phyloP scores from a whole-genome alignment of 2,329 filamentous ascomycete species.

The Alternaria sp. region DNA sequence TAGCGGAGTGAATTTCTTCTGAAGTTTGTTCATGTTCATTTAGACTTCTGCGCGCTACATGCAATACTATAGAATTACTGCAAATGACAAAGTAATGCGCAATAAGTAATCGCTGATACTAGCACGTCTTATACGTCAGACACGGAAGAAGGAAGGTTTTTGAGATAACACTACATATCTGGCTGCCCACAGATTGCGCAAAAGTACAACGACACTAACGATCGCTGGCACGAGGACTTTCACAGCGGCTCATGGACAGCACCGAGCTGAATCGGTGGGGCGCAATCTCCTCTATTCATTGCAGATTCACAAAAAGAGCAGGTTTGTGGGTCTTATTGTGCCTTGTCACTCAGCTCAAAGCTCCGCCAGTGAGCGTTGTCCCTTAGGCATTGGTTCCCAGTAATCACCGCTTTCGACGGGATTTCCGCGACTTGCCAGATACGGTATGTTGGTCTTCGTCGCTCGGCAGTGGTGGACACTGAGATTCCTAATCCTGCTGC shows the following conservation, averaged over 20 bases:
- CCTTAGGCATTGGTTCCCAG: neutral
- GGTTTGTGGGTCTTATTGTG: no score
- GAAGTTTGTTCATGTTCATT: neutral
- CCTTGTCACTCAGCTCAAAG: neutral
- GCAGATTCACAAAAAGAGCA: neutral
- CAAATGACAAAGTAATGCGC: neutral
- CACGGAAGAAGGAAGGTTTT: no score
- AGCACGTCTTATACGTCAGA: fast-evolving
- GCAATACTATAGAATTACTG: no score
- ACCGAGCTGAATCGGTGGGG: no score
- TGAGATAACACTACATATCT: no score
- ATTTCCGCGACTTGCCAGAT: neutral
- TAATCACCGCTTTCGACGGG: neutral
- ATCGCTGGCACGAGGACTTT: neutral
- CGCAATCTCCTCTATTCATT: neutral
- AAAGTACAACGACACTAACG: no score
- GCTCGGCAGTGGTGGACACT: neutral
- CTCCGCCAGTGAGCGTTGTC: neutral
- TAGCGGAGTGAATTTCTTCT: neutral
- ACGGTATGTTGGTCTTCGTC: neutral
- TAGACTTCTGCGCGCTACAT: neutral
- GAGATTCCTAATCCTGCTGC: neutral
- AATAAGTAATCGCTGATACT: neutral
- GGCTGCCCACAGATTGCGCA: no score
- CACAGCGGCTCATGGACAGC: neutral